Evolutionary conservation across 2,329 filamentous ascomycete species (phyloP).

Genomic region (Penicillium sp.): DNA sequence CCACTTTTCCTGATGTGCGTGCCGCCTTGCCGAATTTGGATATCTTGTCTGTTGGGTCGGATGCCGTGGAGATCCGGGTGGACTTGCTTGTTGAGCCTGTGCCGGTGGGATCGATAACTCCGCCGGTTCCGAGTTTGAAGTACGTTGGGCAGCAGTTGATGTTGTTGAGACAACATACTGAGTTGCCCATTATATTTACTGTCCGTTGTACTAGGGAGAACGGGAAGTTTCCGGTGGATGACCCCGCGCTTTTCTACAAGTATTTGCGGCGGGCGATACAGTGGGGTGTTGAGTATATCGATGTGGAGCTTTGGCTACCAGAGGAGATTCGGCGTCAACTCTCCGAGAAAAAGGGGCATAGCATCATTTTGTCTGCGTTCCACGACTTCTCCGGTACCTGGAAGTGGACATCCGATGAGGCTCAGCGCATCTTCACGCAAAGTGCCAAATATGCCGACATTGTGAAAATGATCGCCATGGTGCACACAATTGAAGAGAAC

Average conservation of each 20-base stretch:
- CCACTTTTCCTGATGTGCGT: slow-evolving; percentile 82
- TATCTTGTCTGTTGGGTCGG: slow-evolving; percentile 80
- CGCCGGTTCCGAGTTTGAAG: slow-evolving; percentile 71
- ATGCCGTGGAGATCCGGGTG: slow-evolving; percentile 81
- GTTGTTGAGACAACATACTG: slow-evolving; percentile 76
- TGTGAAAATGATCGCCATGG: slow-evolving; percentile 86
- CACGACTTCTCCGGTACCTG: slow-evolving; percentile 84
- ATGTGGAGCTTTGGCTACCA: slow-evolving; percentile 84
- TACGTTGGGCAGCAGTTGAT: slow-evolving; percentile 87
- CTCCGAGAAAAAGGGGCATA: slow-evolving; percentile 70
- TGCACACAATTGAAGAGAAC: slow-evolving; percentile 78
- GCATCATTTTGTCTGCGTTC: slow-evolving; percentile 86
- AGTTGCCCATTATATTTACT: slow-evolving; percentile 87
- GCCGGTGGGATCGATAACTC: slow-evolving; percentile 49
- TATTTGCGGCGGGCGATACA: slow-evolving; percentile 82
- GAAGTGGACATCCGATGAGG: slow-evolving; percentile 75
- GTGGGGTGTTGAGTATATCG: slow-evolving; percentile 87
- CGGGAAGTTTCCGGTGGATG: slow-evolving; percentile 79
- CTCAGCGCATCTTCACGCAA: slow-evolving; percentile 68
- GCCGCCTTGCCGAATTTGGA: slow-evolving; percentile 81
- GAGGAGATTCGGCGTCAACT: slow-evolving; percentile 69
- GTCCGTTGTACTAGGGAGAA: slow-evolving; percentile 80
- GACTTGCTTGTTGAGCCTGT: slow-evolving; percentile 75
- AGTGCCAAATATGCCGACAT: slow-evolving; percentile 77
- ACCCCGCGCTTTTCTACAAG: slow-evolving; percentile 70